A percentile compares a stretch with the other conserved stretches of the same genome.
Conservation (phyloP, 306 rosid species). For the Ziziphus jujuba region DNA sequence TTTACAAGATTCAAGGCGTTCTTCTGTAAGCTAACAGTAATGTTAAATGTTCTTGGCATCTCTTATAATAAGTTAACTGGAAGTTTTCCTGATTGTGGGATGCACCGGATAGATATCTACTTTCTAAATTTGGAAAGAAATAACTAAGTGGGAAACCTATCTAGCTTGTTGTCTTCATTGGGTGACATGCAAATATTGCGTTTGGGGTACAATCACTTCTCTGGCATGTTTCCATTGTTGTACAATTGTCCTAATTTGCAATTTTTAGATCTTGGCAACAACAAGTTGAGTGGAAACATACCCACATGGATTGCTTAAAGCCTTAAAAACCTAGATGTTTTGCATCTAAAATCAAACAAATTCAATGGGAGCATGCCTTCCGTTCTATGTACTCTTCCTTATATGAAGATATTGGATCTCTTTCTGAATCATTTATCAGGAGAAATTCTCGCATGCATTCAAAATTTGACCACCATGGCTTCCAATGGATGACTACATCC, state of each 20-base stretch:
- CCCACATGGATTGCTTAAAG: not conserved
- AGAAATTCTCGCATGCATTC: not conserved
- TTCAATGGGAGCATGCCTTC: not conserved
- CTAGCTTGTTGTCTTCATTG: not conserved
- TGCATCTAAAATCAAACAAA: not conserved
- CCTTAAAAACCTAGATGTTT: not conserved
- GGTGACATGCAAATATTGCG: not conserved
- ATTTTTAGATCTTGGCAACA: not conserved
- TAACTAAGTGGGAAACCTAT: not conserved
- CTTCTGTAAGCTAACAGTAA: not conserved
- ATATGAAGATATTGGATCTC: not conserved
- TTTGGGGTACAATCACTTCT: not conserved
- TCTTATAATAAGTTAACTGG: not conserved
- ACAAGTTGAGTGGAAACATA: no score
- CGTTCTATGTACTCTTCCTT: not conserved
- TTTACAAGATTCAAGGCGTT: not conserved
- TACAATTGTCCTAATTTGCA: not conserved
- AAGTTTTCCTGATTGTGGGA: not conserved
- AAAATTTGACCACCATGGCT: not conserved
- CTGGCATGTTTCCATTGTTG: not conserved
- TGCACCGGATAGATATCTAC: no score
- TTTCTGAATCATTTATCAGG: not conserved
- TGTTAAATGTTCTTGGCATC: not conserved
- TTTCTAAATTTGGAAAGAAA: not conserved
- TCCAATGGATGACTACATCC: not conserved